Percentiles rank a stretch among this genome's conserved stretches.
phyloP scores from a whole-genome alignment of 2,329 filamentous ascomycete genomes.

The Venturia oleaginea region DNA sequence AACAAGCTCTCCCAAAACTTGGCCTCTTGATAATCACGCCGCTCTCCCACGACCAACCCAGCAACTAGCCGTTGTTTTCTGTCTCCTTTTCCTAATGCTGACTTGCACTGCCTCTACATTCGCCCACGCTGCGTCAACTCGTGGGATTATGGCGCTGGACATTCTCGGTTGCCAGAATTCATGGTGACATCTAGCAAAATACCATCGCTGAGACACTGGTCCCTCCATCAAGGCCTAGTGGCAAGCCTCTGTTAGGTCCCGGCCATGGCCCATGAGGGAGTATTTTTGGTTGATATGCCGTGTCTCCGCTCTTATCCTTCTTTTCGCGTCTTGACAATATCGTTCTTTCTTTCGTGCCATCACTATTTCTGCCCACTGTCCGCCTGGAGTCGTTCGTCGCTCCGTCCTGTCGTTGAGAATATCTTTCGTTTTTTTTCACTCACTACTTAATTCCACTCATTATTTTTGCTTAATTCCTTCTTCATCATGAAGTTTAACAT shows the following conservation, averaged over 20 bases:
- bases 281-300: not conserved
- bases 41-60: not conserved
- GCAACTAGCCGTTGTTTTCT: not conserved
- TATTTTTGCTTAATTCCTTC: not conserved
- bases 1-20: not conserved
- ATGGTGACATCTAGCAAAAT: too few relatives aligned
- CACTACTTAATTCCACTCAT: not conserved
- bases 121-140: not conserved
- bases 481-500: not conserved
- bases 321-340: not conserved
- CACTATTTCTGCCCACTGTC: not conserved
- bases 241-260: not conserved
- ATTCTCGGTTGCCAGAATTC: not conserved
- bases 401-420: constrained; percentile 4
- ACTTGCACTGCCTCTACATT: not conserved
- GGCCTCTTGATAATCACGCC: not conserved
- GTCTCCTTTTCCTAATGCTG: not conserved
- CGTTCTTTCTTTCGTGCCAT: not conserved
- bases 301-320: not conserved
- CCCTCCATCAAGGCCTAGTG: not conserved
- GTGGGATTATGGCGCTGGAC: not conserved
- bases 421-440: not conserved
- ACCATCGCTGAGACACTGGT: not conserved
- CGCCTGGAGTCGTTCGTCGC: constrained; percentile 2
- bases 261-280: not conserved